Evolutionary conservation across 148 eudicot species (phyloP), one percentile per base, ranked within the genome.

Genomic region (Fagopyrum tataricum): DNA sequence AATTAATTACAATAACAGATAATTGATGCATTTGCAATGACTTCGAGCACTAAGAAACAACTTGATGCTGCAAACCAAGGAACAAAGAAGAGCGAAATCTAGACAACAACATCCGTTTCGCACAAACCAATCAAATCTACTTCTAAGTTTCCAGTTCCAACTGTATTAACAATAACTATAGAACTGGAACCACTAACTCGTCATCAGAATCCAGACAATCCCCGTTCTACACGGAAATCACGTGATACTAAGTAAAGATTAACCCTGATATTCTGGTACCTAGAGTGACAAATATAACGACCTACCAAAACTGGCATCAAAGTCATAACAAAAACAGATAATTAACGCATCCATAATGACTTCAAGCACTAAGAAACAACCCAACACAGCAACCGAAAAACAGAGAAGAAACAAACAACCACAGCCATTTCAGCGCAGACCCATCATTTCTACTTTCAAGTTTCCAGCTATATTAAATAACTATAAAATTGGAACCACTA

Each of bases 281-380:
- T 31, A 31, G 37, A 31, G 37, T 31, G 37, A 31, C 37, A 31
- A 31, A 31, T 31, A 31, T 31, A 20, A 58, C 37, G 4, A 23
- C 64, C 31, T 58, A 8, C 64, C 64, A 58, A 58, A 58, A 58
- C 14, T 21, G 31, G 64, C 64, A 58, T 58, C 64, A 7, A 23
- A 21, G 31, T 58, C 31, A 8, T 21, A 21, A 21, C 13, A 23
- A 8, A 58, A 58, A 23, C 64, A 23, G 37, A 58, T 21, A 21
- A 58, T 13, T 23, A 58, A 9, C 11, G 64, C 39, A 23, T 58
- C 7, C 7, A 12, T 37, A 64, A 64, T 0, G 44, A 31, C 20
- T 31, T 37, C 43, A 39, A 39, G 12, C 9, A 15, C 21, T 37
- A 14, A 37, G 20, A 37, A 31, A 31, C 69, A 64, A 37, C 67